These are phyloP conservation scores for Elaeagnus macrophylla DNA, from an alignment of 306 rosid genomes.

Conservation along the genomic window DNA sequence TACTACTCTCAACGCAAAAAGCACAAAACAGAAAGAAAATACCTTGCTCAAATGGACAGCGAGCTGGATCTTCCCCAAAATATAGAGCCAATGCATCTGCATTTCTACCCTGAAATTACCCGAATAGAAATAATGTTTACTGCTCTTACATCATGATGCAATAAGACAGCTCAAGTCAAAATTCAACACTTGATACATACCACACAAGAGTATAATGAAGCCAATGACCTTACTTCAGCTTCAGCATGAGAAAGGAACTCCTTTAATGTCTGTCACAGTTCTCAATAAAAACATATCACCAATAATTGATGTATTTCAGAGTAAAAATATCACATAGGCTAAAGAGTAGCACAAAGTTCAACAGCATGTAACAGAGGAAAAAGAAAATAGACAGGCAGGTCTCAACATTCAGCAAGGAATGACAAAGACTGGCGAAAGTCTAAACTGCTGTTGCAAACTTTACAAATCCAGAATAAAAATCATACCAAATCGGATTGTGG, in stretches of 20 bases:
- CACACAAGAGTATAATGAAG: slow-evolving; percentile 68
- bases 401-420: too few relatives aligned
- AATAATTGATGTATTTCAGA: background rate
- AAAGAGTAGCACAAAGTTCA: too few relatives aligned
- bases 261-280: slow-evolving; percentile 47
- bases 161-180: slow-evolving; percentile 10
- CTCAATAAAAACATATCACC: slow-evolving; percentile 6
- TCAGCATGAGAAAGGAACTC: slow-evolving; percentile 59
- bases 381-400: too few relatives aligned
- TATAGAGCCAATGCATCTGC: slow-evolving; percentile 79
- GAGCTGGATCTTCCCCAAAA: slow-evolving; percentile 80
- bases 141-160: slow-evolving; percentile 9
- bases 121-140: slow-evolving; percentile 16
- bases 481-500: too few relatives aligned
- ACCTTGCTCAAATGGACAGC: slow-evolving; percentile 83
- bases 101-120: slow-evolving; percentile 62
- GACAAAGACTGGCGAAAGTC: too few relatives aligned
- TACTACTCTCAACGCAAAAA: too few relatives aligned
- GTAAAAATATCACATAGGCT: background rate
- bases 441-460: too few relatives aligned
- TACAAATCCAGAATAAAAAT: too few relatives aligned
- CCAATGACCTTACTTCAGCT: slow-evolving; percentile 79
- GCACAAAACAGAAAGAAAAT: background rate
- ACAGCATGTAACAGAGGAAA: too few relatives aligned
- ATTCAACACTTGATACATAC: slow-evolving; percentile 35